Conservation (phyloP, 768 basidiomycete genomes). For the Lenzites betulinus region DNA sequence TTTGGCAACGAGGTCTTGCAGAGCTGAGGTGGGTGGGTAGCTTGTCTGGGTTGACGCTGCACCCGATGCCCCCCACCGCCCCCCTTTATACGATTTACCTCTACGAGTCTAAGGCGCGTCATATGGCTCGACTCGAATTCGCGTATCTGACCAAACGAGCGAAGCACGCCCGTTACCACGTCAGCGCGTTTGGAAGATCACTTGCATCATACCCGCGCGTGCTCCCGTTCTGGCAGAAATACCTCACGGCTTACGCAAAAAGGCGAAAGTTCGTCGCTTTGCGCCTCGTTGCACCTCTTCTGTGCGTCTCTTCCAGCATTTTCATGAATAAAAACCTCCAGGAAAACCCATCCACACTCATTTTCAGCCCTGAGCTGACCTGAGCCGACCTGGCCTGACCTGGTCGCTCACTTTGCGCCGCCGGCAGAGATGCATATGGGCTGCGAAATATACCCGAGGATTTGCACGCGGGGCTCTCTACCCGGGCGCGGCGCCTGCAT, state of each 20-base stretch:
- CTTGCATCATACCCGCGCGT: conserved; percentile 18
- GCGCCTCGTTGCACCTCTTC: neutral
- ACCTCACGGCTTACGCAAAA: conserved; percentile 16
- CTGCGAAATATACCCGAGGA: conserved; percentile 16
- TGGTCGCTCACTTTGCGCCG: too few relatives aligned
- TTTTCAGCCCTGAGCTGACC: neutral
- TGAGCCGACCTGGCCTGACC: neutral
- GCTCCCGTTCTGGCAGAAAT: conserved; percentile 1
- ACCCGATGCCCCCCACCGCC: conserved; percentile 1
- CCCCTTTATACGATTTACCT: conserved; percentile 11
- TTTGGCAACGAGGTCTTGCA: neutral
- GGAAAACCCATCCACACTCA: neutral
- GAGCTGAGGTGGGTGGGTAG: conserved; percentile 9
- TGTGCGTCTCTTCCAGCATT: neutral
- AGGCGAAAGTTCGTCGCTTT: conserved; percentile 19
- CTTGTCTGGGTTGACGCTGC: conserved; percentile 4
- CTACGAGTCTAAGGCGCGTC: conserved; percentile 5
- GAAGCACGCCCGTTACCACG: neutral
- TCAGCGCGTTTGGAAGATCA: conserved; percentile 4
- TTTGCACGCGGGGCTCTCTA: conserved; percentile 15
- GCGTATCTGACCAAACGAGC: conserved; percentile 9
- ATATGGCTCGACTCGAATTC: conserved; percentile 13
- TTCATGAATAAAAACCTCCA: neutral
- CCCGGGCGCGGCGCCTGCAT: neutral
- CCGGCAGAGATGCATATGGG: conserved; percentile 8